Evolutionary conservation across 345 rosid species (phyloP).

Genomic region (Moringa oleifera): DNA sequence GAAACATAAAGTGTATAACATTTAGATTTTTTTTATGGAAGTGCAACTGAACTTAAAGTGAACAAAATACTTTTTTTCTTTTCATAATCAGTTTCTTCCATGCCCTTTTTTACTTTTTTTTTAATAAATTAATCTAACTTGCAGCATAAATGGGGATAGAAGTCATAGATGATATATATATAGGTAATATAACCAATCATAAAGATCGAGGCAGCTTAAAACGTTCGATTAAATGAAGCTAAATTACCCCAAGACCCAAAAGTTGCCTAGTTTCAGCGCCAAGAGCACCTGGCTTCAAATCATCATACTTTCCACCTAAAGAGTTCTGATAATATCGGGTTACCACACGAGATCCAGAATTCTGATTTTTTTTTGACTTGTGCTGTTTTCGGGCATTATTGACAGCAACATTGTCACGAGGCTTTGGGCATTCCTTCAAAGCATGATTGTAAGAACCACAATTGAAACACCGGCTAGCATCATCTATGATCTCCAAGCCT

Average conservation of each 20-base stretch:
- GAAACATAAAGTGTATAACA: no score
- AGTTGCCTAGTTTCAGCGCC: conserved; percentile 68
- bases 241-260: conserved; percentile 78
- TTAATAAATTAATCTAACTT: no score
- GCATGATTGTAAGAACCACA: conserved; percentile 92
- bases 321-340: conserved; percentile 68
- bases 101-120: no score
- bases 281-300: conserved; percentile 83
- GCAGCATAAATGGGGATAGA: not conserved
- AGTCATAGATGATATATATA: not conserved
- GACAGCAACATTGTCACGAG: conserved; percentile 76
- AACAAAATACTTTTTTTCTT: no score
- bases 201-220: not conserved
- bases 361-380: conserved; percentile 62
- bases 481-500: conserved; percentile 63
- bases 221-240: not conserved
- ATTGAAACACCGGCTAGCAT: conserved; percentile 86
- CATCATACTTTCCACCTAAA: conserved; percentile 74
- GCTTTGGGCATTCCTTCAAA: conserved; percentile 79
- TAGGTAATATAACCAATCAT: not conserved
- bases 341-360: conserved; percentile 43
- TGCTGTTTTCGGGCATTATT: conserved; percentile 75
- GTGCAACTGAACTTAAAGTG: no score
- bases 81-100: no score
- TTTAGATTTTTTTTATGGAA: no score